Percentiles rank a stretch among this genome's conserved stretches.
Conservation (phyloP, 345 rosid genomes). For the Eucalyptus camaldulensis region DNA sequence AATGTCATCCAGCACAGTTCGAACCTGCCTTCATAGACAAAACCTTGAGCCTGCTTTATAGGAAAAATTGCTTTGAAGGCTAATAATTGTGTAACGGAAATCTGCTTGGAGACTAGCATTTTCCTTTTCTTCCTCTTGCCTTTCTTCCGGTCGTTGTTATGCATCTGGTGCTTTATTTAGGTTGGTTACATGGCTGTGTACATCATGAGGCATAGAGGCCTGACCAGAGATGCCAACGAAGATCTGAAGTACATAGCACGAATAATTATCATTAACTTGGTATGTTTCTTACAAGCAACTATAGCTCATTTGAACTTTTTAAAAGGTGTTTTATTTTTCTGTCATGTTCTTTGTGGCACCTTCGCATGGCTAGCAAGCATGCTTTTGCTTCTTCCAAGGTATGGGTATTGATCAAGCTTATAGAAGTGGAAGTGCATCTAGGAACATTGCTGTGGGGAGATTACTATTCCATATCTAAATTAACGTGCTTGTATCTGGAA, state of each 20-base stretch:
- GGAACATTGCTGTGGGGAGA: neutral
- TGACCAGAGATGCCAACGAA: conserved; percentile 51
- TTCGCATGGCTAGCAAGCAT: neutral
- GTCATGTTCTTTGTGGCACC: neutral
- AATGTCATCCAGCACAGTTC: neutral
- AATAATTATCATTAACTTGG: conserved; percentile 61
- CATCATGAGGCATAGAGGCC: conserved; percentile 46
- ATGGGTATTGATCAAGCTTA: neutral
- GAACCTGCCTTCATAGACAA: neutral
- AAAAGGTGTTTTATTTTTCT: neutral
- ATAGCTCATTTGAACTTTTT: neutral
- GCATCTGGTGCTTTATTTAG: conserved; percentile 11
- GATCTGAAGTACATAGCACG: conserved; percentile 56
- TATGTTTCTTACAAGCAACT: neutral
- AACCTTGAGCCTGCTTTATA: neutral
- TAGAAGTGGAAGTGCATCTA: neutral
- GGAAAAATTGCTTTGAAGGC: neutral
- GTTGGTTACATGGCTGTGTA: conserved; percentile 74
- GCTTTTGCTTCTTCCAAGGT: neutral
- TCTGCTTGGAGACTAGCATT: neutral
- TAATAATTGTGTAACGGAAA: neutral
- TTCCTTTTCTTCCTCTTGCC: neutral
- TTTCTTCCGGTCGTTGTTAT: neutral
- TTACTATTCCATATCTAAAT: neutral
- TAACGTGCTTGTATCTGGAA: neutral